These are phyloP conservation scores for Sugiyamaella neomexicana DNA, from an alignment of 1,139 yeast genomes.

Conservation along the genomic window DNA sequence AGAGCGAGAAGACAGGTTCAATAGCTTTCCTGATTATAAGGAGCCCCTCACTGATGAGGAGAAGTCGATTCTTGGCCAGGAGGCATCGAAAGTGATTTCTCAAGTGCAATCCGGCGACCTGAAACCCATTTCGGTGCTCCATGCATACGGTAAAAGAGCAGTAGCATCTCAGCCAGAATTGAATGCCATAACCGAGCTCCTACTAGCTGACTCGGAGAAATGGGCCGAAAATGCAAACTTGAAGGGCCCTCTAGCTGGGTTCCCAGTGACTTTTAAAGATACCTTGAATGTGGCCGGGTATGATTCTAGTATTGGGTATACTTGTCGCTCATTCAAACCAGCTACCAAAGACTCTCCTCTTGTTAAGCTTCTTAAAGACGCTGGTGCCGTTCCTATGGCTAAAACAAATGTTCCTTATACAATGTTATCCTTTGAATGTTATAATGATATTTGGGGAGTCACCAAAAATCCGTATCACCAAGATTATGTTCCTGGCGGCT, in stretches of 20 bases:
- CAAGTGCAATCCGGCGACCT: conserved; percentile 38
- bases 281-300: conserved; percentile 52
- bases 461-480: conserved; percentile 46
- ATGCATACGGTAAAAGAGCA: conserved; percentile 45
- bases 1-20: conserved; percentile 41
- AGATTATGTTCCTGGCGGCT: conserved; percentile 49
- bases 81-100: conserved; percentile 36
- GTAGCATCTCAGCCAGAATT: conserved; percentile 39
- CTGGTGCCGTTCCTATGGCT: conserved; percentile 51
- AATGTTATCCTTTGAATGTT: conserved; percentile 48
- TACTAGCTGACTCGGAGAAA: conserved; percentile 41
- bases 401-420: conserved; percentile 54
- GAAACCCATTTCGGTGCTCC: conserved; percentile 38
- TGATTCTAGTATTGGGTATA: conserved; percentile 54
- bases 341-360: conserved; percentile 40
- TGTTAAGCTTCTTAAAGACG: conserved; percentile 42
- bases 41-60: conserved; percentile 40
- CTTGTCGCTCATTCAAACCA: conserved; percentile 44
- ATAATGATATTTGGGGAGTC: conserved; percentile 48
- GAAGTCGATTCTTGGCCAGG: conserved; percentile 31
- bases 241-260: conserved; percentile 64
- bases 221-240: conserved; percentile 33
- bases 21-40: conserved; percentile 33
- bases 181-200: conserved; percentile 44
- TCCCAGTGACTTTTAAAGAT: conserved; percentile 63